Evolutionary conservation across 768 basidiomycete species (phyloP).

Genomic region (Chalciporus chontae): DNA sequence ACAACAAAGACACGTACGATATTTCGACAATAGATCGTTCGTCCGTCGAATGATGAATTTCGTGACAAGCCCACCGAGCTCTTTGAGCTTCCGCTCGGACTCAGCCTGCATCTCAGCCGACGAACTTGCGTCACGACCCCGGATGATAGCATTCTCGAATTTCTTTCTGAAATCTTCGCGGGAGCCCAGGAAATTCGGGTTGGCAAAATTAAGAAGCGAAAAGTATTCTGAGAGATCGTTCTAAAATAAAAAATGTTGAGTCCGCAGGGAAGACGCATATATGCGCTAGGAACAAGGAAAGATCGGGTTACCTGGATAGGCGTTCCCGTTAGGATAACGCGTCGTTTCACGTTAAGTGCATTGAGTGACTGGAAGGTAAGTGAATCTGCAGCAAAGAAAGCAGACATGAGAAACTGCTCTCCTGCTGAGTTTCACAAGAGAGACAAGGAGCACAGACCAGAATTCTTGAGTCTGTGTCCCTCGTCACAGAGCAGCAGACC

Average conservation of each 20-base stretch:
- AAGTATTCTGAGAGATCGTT: slow-evolving; percentile 96
- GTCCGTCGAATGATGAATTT: slow-evolving; percentile 95
- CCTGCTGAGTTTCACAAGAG: background rate
- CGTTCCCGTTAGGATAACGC: slow-evolving; percentile 92
- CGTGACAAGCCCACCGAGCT: slow-evolving; percentile 80
- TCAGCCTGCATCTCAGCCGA: slow-evolving; percentile 73
- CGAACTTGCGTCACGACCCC: slow-evolving; percentile 87
- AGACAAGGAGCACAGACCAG: slow-evolving; percentile 49
- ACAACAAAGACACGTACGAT: slow-evolving; percentile 52
- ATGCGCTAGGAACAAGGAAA: background rate
- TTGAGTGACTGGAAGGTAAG: slow-evolving; percentile 84
- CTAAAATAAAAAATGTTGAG: slow-evolving; percentile 33
- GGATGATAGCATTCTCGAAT: slow-evolving; percentile 87
- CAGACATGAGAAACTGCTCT: slow-evolving; percentile 1
- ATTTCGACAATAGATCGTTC: slow-evolving; percentile 93
- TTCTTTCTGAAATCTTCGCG: slow-evolving; percentile 93
- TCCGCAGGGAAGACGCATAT: slow-evolving; percentile 3
- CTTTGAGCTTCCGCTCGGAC: slow-evolving; percentile 87
- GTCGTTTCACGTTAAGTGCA: slow-evolving; percentile 77
- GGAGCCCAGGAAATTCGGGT: slow-evolving; percentile 84
- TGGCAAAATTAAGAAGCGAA: slow-evolving; percentile 88
- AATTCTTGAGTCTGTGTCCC: slow-evolving; percentile 95
- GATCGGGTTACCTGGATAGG: slow-evolving; percentile 67
- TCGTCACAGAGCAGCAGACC: slow-evolving; percentile 96
- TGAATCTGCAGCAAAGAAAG: slow-evolving; percentile 53